Evolutionary conservation across 805 yeast species (phyloP).

Genomic region (Kregervanrija delftensis): DNA sequence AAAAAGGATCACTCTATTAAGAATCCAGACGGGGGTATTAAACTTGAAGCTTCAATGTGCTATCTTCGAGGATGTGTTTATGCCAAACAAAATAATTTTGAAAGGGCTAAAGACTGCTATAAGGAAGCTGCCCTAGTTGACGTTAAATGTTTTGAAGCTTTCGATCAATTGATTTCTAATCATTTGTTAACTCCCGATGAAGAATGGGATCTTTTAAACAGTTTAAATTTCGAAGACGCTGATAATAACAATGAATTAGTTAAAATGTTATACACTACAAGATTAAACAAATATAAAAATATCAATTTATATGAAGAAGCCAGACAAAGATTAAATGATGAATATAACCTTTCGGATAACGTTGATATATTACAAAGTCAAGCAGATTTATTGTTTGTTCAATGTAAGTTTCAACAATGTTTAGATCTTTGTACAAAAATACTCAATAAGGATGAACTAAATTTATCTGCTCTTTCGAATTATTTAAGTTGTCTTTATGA

Average conservation of each 20-base stretch:
- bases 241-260: slow-evolving; percentile 79
- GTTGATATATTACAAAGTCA: slow-evolving; percentile 60
- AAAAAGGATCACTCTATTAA: slow-evolving; percentile 27
- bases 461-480: slow-evolving; percentile 64
- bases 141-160: slow-evolving; percentile 90
- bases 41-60: slow-evolving; percentile 81
- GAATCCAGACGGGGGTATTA: slow-evolving; percentile 75
- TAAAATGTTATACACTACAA: slow-evolving; percentile 66
- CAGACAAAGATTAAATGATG: slow-evolving; percentile 57
- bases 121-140: slow-evolving; percentile 83
- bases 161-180: slow-evolving; percentile 65
- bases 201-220: slow-evolving; percentile 72
- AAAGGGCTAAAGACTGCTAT: slow-evolving; percentile 78
- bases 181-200: slow-evolving; percentile 76
- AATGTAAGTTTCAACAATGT: slow-evolving; percentile 76
- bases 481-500: slow-evolving; percentile 84
- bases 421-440: slow-evolving; percentile 61
- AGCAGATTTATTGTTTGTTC: slow-evolving; percentile 65
- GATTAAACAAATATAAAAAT: slow-evolving; percentile 67
- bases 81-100: slow-evolving; percentile 76
- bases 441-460: slow-evolving; percentile 57
- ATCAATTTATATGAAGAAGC: slow-evolving; percentile 56
- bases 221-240: slow-evolving; percentile 61
- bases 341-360: slow-evolving; percentile 63
- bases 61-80: slow-evolving; percentile 78